Evolutionary conservation across 306 rosid species (phyloP), one percentile per base, ranked within the genome.

Genomic region (Vigna hirtella): DNA sequence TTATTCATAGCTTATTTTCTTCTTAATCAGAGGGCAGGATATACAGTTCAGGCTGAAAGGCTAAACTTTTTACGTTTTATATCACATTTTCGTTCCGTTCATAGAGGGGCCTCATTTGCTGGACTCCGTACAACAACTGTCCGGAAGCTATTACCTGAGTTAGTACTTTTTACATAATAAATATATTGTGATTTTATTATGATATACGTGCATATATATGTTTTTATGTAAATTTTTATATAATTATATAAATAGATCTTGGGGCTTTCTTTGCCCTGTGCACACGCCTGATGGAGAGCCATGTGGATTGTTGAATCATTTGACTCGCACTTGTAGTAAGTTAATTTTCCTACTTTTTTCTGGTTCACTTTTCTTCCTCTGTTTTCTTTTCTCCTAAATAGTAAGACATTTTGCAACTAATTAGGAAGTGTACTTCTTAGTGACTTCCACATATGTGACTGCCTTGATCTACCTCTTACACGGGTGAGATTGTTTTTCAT

Each of bases 201-300:
- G 34, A 80, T 42, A 24, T 61, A 36, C 59, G 7, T 59, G 8
- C 22, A 59, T 30, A 26, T 42, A 3, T 59, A 58, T 32, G 64
- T 70, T 78, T 45, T 38, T 24, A 20, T 52, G n/a, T 9, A 16
- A n/a, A 5, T 15, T 70, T 80, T 56, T 77, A 6, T 47, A 34
- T 61, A 24, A 11, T 11, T 22, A 36, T 66, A 61, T 65, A 40
- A 82, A 64, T 71, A 95, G 98, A 81, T 92, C 98, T 75, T 95
- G 98, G 98, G 98, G 98, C 67, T 95, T 95, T 86, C 90, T 95
- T 79, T 95, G 98, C 83, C 98, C 98, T 30, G 98, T 95, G 67
- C 98, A 95, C 83, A 95, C 98, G 42, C 98, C 98, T 83, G 98
- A 95, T 87, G 98, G 98, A 76, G 98, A 87, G 65, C 98, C 98